phyloP scores from a whole-genome alignment of 306 rosid species.

The Citrullus amarus region DNA sequence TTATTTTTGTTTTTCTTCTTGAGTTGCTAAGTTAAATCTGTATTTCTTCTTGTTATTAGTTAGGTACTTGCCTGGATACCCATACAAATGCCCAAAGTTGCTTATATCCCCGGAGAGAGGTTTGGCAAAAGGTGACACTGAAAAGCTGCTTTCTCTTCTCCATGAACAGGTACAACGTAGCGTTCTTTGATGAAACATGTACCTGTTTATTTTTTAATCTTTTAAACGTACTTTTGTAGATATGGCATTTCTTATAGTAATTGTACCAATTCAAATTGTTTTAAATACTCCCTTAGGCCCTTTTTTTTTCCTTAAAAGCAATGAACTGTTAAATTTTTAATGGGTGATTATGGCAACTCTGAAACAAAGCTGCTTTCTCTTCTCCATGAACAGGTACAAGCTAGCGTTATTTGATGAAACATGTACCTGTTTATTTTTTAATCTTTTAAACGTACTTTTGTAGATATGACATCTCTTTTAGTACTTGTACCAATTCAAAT shows the following conservation, averaged over 20 bases:
- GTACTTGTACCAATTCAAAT: not conserved
- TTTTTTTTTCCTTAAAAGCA: not conserved
- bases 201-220: not conserved
- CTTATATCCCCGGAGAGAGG: slow-evolving; percentile 69
- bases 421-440: not conserved
- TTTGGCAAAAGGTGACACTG: slow-evolving; percentile 44
- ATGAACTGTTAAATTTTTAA: not conserved
- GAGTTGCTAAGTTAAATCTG: slow-evolving; percentile 6
- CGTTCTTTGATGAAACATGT: not conserved
- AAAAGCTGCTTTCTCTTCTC: slow-evolving; percentile 62
- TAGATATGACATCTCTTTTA: not conserved
- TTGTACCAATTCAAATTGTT: not conserved
- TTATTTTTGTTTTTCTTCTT: not conserved
- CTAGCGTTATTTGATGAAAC: not conserved
- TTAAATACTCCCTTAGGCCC: not conserved
- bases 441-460: not conserved
- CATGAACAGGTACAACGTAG: slow-evolving; percentile 52
- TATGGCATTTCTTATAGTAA: not conserved
- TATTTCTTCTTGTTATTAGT: not conserved
- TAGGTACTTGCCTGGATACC: slow-evolving; percentile 90
- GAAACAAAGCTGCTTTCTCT: slow-evolving; percentile 43
- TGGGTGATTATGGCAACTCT: not conserved
- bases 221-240: not conserved
- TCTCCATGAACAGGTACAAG: slow-evolving; percentile 63
- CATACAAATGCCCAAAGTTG: slow-evolving; percentile 85